Conservation (phyloP, 2,329 filamentous ascomycete genomes). For the Xylariaceae sp. region DNA sequence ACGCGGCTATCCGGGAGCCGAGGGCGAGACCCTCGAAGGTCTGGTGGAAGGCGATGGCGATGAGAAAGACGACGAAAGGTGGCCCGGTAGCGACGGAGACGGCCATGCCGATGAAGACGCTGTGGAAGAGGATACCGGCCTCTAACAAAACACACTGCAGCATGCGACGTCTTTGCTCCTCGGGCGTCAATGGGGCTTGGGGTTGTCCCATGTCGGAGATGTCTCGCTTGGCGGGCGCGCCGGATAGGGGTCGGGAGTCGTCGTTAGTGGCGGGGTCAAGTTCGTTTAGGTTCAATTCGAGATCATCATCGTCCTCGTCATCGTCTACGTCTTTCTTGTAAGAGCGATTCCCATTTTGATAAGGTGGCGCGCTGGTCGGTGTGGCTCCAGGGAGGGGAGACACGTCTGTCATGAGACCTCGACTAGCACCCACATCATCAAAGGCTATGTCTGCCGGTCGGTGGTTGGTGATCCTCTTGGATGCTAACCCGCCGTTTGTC, state of each 20-base stretch:
- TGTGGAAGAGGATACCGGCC: slow-evolving; percentile 81
- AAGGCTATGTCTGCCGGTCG: slow-evolving; percentile 49
- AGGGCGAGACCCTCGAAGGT: slow-evolving; percentile 86
- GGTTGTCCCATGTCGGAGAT: slow-evolving; percentile 25
- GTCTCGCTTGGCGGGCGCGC: slow-evolving; percentile 13
- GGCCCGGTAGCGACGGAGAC: slow-evolving; percentile 76
- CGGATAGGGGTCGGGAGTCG: slow-evolving; percentile 28
- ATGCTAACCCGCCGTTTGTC: slow-evolving; percentile 33
- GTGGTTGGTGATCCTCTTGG: slow-evolving; percentile 35
- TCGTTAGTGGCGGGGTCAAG: slow-evolving; percentile 42
- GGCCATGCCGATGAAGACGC: slow-evolving; percentile 83
- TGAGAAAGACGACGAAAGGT: slow-evolving; percentile 72
- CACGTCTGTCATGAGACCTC: slow-evolving; percentile 55
- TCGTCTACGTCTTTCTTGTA: slow-evolving; percentile 15
- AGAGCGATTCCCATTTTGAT: slow-evolving; percentile 11
- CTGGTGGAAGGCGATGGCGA: slow-evolving; percentile 81
- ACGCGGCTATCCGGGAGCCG: slow-evolving; percentile 77
- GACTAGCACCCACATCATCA: slow-evolving; percentile 47
- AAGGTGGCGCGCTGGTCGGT: slow-evolving; percentile 31
- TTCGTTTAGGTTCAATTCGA: slow-evolving; percentile 59
- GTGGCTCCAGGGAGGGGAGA: slow-evolving; percentile 57
- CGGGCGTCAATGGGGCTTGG: slow-evolving; percentile 36
- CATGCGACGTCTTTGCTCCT: slow-evolving; percentile 63
- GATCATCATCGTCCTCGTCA: slow-evolving; percentile 53
- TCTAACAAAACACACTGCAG: slow-evolving; percentile 77